These are phyloP conservation scores for Dioscorea cayenensis DNA, from an alignment of 116 monocot genomes.

Conservation along the genomic window DNA sequence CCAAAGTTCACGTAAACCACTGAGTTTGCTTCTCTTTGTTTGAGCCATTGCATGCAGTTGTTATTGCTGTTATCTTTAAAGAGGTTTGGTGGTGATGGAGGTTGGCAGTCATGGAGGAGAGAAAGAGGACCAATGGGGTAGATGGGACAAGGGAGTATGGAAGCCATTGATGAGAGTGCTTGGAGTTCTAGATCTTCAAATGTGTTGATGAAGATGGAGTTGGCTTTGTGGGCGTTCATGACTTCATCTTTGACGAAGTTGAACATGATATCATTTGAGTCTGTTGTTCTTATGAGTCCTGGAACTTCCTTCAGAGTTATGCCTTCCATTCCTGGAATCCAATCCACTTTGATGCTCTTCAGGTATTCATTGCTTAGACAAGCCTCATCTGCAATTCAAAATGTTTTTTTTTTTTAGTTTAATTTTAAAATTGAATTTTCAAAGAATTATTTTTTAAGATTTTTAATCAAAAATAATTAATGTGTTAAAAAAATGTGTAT, in stretches of 20 bases:
- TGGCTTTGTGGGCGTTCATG: background rate
- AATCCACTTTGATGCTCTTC: background rate
- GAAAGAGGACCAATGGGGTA: background rate
- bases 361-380: background rate
- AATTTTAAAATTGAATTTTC: too few relatives aligned
- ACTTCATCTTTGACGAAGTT: background rate
- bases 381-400: background rate
- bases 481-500: too few relatives aligned
- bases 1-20: conserved; percentile 2
- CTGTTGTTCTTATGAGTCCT: background rate
- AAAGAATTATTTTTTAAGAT: too few relatives aligned
- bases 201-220: background rate
- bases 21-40: background rate
- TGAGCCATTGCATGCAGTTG: background rate
- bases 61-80: background rate
- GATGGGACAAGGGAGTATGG: background rate
- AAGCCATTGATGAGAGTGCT: background rate
- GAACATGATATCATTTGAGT: background rate
- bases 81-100: background rate
- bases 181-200: background rate
- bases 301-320: background rate
- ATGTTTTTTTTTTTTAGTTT: too few relatives aligned
- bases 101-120: background rate
- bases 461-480: too few relatives aligned
- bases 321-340: conserved; percentile 1